These are phyloP conservation scores for Platanthera zijinensis DNA, from an alignment of 106 monocot species.

Conservation along the genomic window DNA sequence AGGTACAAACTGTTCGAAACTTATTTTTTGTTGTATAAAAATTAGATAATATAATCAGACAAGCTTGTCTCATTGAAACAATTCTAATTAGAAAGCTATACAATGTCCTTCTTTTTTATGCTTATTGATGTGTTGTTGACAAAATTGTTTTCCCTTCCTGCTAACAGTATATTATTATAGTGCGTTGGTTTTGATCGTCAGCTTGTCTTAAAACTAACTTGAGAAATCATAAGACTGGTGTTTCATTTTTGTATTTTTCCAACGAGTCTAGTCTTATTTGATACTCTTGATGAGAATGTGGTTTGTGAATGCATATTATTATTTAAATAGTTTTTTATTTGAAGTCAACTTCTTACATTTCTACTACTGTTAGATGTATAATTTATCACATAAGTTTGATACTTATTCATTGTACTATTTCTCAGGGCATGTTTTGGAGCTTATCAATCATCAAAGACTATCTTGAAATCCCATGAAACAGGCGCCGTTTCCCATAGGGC, in stretches of 20 bases:
- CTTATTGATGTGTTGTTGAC: background rate
- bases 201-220: background rate
- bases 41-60: background rate
- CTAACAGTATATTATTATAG: background rate
- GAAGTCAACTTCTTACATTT: background rate
- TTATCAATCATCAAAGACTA: background rate
- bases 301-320: background rate
- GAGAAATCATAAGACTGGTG: background rate
- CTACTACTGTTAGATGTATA: background rate
- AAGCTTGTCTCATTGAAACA: background rate
- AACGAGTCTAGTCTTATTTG: background rate
- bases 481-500: background rate
- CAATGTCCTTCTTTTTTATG: background rate
- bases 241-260: background rate
- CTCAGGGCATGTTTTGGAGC: slow-evolving; percentile 4
- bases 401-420: background rate
- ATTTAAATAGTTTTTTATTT: background rate
- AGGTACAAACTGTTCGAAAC: background rate
- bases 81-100: background rate
- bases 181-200: background rate
- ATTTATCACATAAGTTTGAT: background rate
- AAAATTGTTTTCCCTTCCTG: background rate
- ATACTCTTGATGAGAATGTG: background rate
- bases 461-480: background rate
- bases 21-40: background rate